phyloP scores from a whole-genome alignment of 2,329 filamentous ascomycete genomes.

The Aspergillus fumigatiaffinis region DNA sequence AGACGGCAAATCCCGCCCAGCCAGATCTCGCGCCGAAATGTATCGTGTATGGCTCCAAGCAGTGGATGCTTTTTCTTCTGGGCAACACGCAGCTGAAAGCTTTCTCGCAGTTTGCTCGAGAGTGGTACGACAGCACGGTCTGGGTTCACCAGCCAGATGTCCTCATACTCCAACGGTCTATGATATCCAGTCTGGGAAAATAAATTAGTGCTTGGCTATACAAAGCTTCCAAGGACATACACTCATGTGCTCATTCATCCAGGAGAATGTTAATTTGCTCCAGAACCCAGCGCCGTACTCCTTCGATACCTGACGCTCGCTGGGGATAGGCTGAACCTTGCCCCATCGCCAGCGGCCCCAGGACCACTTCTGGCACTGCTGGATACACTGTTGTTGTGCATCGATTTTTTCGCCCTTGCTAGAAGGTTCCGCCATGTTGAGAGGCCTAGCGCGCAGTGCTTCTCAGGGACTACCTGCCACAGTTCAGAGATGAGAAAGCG shows the following conservation, averaged over 20 bases:
- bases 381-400: background rate
- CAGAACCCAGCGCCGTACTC: background rate
- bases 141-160: constrained; percentile 83
- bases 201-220: background rate
- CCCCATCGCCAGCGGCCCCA: background rate
- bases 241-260: background rate
- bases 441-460: background rate
- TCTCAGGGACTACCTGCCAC: background rate
- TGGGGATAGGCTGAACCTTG: background rate
- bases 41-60: constrained; percentile 75
- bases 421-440: background rate
- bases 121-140: constrained; percentile 66
- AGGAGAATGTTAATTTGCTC: background rate
- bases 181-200: constrained; percentile 60
- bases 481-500: background rate
- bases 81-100: constrained; percentile 64
- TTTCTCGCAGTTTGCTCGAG: constrained; percentile 59
- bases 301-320: background rate
- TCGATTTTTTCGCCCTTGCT: background rate
- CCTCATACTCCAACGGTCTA: constrained; percentile 71
- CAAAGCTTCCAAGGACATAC: background rate
- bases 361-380: background rate
- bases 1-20: constrained; percentile 74
- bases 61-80: constrained; percentile 69
- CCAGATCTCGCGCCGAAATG: constrained; percentile 77